Evolutionary conservation across 345 rosid species (phyloP), one percentile per base, ranked within the genome.

Genomic region (Orychophragmus violaceus): DNA sequence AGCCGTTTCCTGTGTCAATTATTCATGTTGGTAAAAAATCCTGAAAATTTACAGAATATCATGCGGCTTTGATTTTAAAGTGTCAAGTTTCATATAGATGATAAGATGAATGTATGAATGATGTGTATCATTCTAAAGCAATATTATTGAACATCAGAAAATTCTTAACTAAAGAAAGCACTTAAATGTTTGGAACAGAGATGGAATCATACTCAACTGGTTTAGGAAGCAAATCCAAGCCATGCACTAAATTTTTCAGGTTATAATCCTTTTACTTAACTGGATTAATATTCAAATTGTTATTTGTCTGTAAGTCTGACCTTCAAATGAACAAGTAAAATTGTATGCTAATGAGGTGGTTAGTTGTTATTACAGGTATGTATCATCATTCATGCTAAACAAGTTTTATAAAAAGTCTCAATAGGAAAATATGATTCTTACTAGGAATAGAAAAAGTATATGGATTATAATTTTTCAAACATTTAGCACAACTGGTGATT

Each of bases 221-320:
- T 90, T 87, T 90, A 94, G 99, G 97, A 90, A 94, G 97, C 99
- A 94, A 94, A 88, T 90, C 87, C 87, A 94, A 94, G 99, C 99
- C 97, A 82, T 90, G 99, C 96, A 90, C 96, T 78, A 94, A 94
- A 78, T 94, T 87, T 90, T 94, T 82, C 99, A 94, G 99, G 99
- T 94, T 94, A 78, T 81, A 78, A 87, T 85, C 87, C 52, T 80
- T 77, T 68, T 41, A 81, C 80, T 76, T 81, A 73, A 85, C 66
- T 41, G 79, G 79, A 78, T 70, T 67, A 87, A 49, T 74, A 74
- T 68, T 68, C 52, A 18, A 78, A 60, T 74, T 62, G 5, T 33
- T 66, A 54, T 75, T 61, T 11, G 45, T 37, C 49, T 37, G n/a
- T 44, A 37, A 66, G 18, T 30, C 0, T 30, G 48, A 0, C 1